phyloP scores from a whole-genome alignment of 768 basidiomycete species.

The Flagelloscypha sp. region DNA sequence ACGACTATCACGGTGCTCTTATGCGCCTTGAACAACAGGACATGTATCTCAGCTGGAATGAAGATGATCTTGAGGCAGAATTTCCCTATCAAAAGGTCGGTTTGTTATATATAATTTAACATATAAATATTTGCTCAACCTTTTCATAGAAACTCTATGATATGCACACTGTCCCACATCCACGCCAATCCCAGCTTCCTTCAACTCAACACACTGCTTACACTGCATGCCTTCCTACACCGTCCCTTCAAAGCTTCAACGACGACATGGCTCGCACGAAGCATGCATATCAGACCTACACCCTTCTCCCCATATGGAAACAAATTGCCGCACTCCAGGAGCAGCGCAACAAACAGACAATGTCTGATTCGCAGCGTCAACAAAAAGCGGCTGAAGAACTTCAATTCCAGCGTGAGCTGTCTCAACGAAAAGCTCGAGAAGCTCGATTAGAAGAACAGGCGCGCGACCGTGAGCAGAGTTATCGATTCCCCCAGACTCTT shows the following conservation, averaged over 20 bases:
- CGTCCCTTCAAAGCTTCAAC: no score
- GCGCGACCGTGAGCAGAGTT: slow-evolving; percentile 18
- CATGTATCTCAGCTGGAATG: slow-evolving; percentile 24
- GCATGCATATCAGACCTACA: no score
- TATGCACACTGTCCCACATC: slow-evolving; percentile 18
- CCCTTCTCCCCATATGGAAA: slow-evolving; percentile 22
- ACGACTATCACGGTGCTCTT: slow-evolving; percentile 25
- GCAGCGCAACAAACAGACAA: slow-evolving; percentile 12
- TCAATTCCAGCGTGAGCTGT: no score
- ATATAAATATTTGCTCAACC: not conserved
- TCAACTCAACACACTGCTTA: slow-evolving; percentile 23
- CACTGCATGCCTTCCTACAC: slow-evolving; percentile 22
- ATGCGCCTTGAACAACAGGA: slow-evolving; percentile 27
- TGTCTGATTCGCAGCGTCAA: no score
- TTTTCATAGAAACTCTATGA: slow-evolving; percentile 10
- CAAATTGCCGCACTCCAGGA: slow-evolving; percentile 16
- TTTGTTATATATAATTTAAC: slow-evolving; percentile 12
- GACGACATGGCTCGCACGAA: no score
- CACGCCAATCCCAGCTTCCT: slow-evolving; percentile 9
- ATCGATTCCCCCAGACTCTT: slow-evolving; percentile 24
- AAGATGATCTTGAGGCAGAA: slow-evolving; percentile 14
- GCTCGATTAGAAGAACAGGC: slow-evolving; percentile 17
- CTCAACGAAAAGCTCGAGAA: no score
- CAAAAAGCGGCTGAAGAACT: no score
- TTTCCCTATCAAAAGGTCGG: slow-evolving; percentile 16